Base-by-base conservation (phyloP, 2,329 filamentous ascomycete species). In the Thermothelomyces thermophilus region DNA sequence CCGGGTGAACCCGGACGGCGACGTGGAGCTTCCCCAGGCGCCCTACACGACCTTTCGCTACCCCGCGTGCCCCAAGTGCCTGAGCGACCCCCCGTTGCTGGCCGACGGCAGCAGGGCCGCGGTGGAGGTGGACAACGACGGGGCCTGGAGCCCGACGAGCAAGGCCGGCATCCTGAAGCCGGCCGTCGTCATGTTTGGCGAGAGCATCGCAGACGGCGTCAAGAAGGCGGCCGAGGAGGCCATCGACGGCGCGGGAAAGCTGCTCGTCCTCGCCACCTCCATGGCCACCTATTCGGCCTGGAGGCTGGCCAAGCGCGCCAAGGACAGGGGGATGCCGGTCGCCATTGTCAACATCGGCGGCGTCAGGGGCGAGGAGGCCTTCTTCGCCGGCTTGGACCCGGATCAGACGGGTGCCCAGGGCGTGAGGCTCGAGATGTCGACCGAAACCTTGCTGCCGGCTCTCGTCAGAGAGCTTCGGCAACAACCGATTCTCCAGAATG, bases 281-380 rank as follows among this genome's bases (percentile, higher is more conserved):
- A 75, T 97, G 41, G 93, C 93, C 5, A 97, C 93, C 0, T 97
- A 95, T 66, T 95, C 90, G 10, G 93, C 93, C 0, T 98, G 90
- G 90, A 76, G 91, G 51, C 68, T 98, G 48, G 89, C 86, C 1
- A 91, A 90, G 70, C 74, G 84, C 52, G 93, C 91, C 26, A 84
- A 86, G 59, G 87, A 93, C 59, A 77, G 83, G 55, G 83, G 83
- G 1, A 91, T 94, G 80, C 84, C 89, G 14, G 86, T 97, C 63
- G 90, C 84, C 0, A 83, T 96, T 36, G 71, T 96, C 51, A 97
- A 95, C 62, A 76, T 96, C 52, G 87, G 88, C n/a, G 87, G 88
- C 9, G 83, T 90, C 22, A 76, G 87, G 59, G 86, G 87, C 14
- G 87, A 94, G 63, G 84, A 89, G n/a, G 69, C 69, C 3, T 84